A percentile compares a stretch with the other conserved stretches of the same genome.
These are phyloP conservation scores for Linum trigynum DNA, from an alignment of 345 rosid genomes.

Conservation along the genomic window DNA sequence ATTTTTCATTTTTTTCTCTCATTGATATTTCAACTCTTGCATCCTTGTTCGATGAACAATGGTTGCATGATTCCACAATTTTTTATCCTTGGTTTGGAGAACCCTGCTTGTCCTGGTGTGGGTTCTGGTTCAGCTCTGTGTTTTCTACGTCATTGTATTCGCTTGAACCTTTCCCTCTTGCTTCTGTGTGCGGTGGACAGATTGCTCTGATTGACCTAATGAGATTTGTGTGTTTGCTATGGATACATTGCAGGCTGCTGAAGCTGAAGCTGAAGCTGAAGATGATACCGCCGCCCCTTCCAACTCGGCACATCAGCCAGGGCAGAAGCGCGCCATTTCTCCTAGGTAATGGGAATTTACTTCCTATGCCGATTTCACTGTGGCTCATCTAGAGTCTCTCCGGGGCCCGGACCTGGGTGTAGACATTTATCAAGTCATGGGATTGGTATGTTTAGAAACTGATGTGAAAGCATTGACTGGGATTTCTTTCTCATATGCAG, in stretches of 20 bases:
- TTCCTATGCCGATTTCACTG: not conserved
- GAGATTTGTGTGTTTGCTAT: not conserved
- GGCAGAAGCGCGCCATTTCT: slow-evolving; percentile 29
- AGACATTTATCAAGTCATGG: not conserved
- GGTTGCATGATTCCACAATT: not conserved
- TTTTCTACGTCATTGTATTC: not conserved
- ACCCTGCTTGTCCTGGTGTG: not conserved
- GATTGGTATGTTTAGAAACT: not conserved
- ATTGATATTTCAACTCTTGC: not conserved
- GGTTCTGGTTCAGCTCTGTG: not conserved
- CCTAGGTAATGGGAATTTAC: slow-evolving; percentile 26
- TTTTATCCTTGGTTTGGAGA: not conserved
- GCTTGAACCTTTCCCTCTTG: not conserved
- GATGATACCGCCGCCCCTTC: slow-evolving; percentile 11
- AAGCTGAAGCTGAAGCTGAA: slow-evolving; percentile 25
- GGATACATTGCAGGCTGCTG: slow-evolving; percentile 27
- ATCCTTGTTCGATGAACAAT: not conserved
- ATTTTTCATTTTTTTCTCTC: not conserved
- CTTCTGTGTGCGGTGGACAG: not conserved
- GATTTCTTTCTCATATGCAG: slow-evolving; percentile 14
- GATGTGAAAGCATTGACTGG: not conserved
- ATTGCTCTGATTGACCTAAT: not conserved
- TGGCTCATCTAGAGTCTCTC: not conserved
- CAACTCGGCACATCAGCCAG: slow-evolving; percentile 24
- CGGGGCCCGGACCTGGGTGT: not conserved